Evolutionary conservation across 495 filamentous ascomycete genomes (phyloP).

Genomic region (Talaromyces stipitatus): DNA sequence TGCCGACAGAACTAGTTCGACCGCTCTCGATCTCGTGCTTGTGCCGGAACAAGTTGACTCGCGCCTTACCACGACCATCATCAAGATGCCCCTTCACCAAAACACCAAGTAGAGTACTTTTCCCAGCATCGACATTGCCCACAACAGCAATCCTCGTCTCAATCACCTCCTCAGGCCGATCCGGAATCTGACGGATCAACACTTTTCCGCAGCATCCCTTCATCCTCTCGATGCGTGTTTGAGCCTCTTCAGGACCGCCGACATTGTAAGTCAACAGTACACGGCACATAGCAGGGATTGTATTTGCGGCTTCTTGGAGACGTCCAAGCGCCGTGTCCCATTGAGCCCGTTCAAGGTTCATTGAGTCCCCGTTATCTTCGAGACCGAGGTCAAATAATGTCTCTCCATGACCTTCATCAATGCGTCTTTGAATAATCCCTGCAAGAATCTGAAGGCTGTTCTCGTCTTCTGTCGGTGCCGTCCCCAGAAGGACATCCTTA

Average conservation of each 20-base stretch:
- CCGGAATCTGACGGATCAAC: slow-evolving; percentile 67
- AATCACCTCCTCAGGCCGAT: slow-evolving; percentile 75
- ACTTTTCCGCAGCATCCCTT: slow-evolving; percentile 72
- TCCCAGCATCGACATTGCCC: slow-evolving; percentile 95
- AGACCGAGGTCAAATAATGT: slow-evolving; percentile 86
- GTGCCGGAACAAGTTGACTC: slow-evolving; percentile 94
- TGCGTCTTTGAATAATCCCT: slow-evolving; percentile 52
- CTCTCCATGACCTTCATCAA: slow-evolving; percentile 86
- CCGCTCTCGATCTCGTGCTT: slow-evolving; percentile 97
- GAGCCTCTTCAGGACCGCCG: slow-evolving; percentile 67
- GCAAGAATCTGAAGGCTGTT: slow-evolving; percentile 54
- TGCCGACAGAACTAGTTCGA: slow-evolving; percentile 88
- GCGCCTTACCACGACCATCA: slow-evolving; percentile 88
- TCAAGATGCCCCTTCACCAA: slow-evolving; percentile 93
- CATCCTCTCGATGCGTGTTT: slow-evolving; percentile 52
- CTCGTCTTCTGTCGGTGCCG: slow-evolving; percentile 45
- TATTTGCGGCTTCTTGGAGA: slow-evolving; percentile 57
- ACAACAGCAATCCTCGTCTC: slow-evolving; percentile 97
- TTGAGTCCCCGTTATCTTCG: slow-evolving; percentile 88
- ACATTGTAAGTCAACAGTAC: slow-evolving; percentile 84
- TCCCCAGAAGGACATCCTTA: slow-evolving; percentile 68
- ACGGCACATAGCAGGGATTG: slow-evolving; percentile 63
- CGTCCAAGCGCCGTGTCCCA: slow-evolving; percentile 70
- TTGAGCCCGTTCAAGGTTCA: slow-evolving; percentile 70
- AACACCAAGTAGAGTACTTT: slow-evolving; percentile 94